These are phyloP conservation scores for Vicia faba DNA, from an alignment of 306 rosid genomes.

Conservation along the genomic window DNA sequence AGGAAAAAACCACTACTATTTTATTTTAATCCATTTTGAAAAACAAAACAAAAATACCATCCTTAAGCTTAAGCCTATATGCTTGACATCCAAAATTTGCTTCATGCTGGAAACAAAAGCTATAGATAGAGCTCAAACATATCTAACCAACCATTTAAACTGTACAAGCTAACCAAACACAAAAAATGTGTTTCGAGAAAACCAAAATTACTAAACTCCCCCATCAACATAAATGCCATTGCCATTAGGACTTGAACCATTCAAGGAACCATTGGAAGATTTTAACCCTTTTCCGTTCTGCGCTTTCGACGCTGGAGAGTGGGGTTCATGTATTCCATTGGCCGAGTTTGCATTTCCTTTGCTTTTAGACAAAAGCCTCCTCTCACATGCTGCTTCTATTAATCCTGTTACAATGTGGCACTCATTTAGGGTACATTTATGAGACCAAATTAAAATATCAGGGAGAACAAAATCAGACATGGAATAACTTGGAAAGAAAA, in stretches of 20 bases:
- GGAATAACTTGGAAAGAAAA: slow-evolving; percentile 5
- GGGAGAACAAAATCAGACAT: neutral
- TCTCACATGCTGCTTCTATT: slow-evolving; percentile 62
- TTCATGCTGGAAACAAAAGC: slow-evolving; percentile 44
- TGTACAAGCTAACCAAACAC: slow-evolving; percentile 62
- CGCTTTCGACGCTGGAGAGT: slow-evolving; percentile 38
- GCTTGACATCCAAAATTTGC: slow-evolving; percentile 55
- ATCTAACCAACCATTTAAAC: slow-evolving; percentile 63
- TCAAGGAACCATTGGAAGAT: slow-evolving; percentile 56
- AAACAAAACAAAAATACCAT: slow-evolving; percentile 11
- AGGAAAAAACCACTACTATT: slow-evolving; percentile 11
- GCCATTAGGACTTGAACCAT: slow-evolving; percentile 64
- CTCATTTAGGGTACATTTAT: slow-evolving; percentile 13
- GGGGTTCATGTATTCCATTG: slow-evolving; percentile 50
- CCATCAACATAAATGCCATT: slow-evolving; percentile 51
- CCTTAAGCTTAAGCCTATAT: slow-evolving; percentile 45
- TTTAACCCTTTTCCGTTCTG: slow-evolving; percentile 47
- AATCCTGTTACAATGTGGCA: slow-evolving; percentile 50
- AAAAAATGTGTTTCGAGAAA: slow-evolving; percentile 41
- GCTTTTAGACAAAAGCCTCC: slow-evolving; percentile 36
- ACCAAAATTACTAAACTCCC: slow-evolving; percentile 32
- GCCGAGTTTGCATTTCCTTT: slow-evolving; percentile 41
- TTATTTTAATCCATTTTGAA: slow-evolving; percentile 13
- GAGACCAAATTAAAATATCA: no score
- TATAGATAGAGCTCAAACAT: slow-evolving; percentile 38